phyloP scores from a whole-genome alignment of 805 yeast species.

The Kodamaea kaohsiungensis region DNA sequence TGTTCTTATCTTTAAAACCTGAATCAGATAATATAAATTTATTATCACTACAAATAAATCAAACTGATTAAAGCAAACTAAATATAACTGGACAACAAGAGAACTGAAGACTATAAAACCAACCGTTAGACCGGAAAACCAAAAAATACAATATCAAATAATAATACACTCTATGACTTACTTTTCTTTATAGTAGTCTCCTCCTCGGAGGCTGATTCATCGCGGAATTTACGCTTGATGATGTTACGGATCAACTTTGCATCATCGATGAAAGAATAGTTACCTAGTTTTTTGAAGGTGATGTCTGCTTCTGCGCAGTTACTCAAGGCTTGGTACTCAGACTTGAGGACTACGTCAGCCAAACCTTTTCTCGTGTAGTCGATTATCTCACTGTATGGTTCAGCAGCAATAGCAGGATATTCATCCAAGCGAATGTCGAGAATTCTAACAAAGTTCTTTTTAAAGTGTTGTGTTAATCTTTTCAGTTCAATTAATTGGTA shows the following conservation, averaged over 20 bases:
- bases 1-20: no score
- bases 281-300: conserved; percentile 23
- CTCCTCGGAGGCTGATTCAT: conserved; percentile 9
- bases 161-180: conserved; percentile 7
- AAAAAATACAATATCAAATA: background rate
- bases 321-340: conserved; percentile 55
- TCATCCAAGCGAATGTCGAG: conserved; percentile 38
- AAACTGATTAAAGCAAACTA: background rate
- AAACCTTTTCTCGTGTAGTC: conserved; percentile 33
- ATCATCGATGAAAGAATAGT: conserved; percentile 54
- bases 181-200: conserved; percentile 5
- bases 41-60: background rate
- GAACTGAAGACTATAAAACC: background rate
- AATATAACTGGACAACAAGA: background rate
- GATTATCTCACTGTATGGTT: conserved; percentile 13
- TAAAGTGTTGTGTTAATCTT: conserved; percentile 44
- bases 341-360: conserved; percentile 56
- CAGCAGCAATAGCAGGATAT: conserved; percentile 46
- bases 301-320: conserved; percentile 34
- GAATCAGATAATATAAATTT: no score
- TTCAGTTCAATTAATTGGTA: conserved; percentile 58
- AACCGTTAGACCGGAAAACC: background rate
- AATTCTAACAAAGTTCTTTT: conserved; percentile 32
- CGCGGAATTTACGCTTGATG: conserved; percentile 38
- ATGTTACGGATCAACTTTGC: conserved; percentile 59